phyloP scores from a whole-genome alignment of 805 yeast genomes.

The Ogataea degrootiae region DNA sequence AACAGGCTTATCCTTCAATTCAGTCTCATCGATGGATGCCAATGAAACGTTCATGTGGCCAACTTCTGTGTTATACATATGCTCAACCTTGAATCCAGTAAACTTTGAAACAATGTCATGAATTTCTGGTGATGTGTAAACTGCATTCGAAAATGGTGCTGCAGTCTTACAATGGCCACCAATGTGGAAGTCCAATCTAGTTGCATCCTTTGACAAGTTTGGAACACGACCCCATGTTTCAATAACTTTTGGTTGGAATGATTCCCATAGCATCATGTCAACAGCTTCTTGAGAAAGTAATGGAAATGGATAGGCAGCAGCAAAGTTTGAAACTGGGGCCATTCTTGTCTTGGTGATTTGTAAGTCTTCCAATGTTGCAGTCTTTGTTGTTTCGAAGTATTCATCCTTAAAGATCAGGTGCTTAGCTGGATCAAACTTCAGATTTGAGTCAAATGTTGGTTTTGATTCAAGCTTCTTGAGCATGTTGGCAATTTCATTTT shows the following conservation, averaged over 20 bases:
- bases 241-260: constrained; percentile 39
- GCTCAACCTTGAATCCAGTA: constrained; percentile 46
- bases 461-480: constrained; percentile 16
- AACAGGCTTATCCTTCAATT: constrained; percentile 4
- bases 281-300: constrained; percentile 55
- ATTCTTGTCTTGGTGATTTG: constrained; percentile 29
- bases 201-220: constrained; percentile 24
- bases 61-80: constrained; percentile 45
- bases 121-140: constrained; percentile 49
- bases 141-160: constrained; percentile 42
- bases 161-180: constrained; percentile 41
- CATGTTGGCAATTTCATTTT: constrained; percentile 18
- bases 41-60: constrained; percentile 46
- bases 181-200: constrained; percentile 38
- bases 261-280: constrained; percentile 48
- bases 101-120: constrained; percentile 41
- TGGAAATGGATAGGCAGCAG: constrained; percentile 53
- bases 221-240: constrained; percentile 38
- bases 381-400: constrained; percentile 31
- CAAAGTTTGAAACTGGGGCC: constrained; percentile 31
- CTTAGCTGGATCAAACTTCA: constrained; percentile 32
- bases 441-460: constrained; percentile 24
- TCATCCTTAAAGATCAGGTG: constrained; percentile 35
- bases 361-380: constrained; percentile 33
- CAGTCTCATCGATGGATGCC: constrained; percentile 23